A percentile compares a stretch with the other conserved stretches of the same genome.
Conservation (phyloP, 2,329 filamentous ascomycete species). For the Claviceps cyperi region DNA sequence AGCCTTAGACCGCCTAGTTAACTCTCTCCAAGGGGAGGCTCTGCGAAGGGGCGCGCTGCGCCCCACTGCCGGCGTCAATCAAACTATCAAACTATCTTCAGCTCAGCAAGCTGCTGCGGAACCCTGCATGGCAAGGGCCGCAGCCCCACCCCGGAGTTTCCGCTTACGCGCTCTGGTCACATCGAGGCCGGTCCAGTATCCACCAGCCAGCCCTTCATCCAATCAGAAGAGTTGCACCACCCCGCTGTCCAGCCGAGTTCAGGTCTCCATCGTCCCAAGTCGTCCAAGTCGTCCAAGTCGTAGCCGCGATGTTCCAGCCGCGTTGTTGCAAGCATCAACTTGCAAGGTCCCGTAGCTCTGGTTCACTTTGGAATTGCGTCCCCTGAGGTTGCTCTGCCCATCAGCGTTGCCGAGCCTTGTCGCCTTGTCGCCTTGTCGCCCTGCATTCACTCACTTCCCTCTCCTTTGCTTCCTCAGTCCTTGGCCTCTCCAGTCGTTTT, state of each 20-base stretch:
- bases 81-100: too few species aligned
- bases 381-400: neutral
- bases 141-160: neutral
- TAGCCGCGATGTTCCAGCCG: neutral
- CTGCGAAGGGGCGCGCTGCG: too few species aligned
- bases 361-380: neutral
- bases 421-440: neutral
- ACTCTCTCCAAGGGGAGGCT: too few species aligned
- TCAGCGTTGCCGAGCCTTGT: neutral
- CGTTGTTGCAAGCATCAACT: neutral
- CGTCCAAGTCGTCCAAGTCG: too few species aligned
- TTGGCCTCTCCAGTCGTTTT: neutral
- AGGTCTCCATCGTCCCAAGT: too few species aligned
- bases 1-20: too few species aligned
- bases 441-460: neutral
- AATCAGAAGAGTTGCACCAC: too few species aligned
- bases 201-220: neutral
- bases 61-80: too few species aligned
- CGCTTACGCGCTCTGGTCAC: neutral
- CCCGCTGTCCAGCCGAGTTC: too few species aligned
- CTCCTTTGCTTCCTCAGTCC: neutral
- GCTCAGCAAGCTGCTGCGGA: neutral
- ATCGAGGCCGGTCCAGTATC: neutral
- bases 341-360: too few species aligned
- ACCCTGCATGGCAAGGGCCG: neutral